Evolutionary conservation across 1,284 basidiomycete species (phyloP), one percentile per base, ranked within the genome.

Genomic region (Papiliotrema laurentii): DNA sequence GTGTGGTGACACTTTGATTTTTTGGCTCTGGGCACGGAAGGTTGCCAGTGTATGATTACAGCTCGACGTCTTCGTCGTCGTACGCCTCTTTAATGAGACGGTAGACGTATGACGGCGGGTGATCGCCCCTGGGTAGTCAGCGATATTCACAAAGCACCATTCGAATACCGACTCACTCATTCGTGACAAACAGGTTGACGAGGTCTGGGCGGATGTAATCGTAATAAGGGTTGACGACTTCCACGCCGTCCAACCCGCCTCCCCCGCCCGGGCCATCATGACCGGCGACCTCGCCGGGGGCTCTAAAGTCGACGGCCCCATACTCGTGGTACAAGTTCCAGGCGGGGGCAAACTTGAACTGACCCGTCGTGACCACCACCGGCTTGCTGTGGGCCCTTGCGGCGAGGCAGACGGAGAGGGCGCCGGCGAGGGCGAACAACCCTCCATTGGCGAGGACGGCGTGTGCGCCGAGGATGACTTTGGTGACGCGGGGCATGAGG

Each of bases 401-500:
- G 22, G 93, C 92, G 31, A 88, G 83, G 2, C 87, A 87, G 1
- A 86, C 86, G 24, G 93, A 79, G 13, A 92, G 79, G 0, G 89
- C 85, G 14, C 94, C 94, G 0, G 87, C 82, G 40, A 87, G 81
- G 2, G 89, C 86, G 63, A 96, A 91, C 78, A 97, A 84, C 2
- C 93, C 93, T 19, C 94, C 94, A 68, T 97, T 96, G 27, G 94
- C 93, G 37, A 96, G 83, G 57, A 98, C 87, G 9, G 87, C 84
- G 70, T 97, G 94, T 7, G 92, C 88, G 41, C 90, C 90, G 43
- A 97, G 80, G 54, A 97, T 84, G 56, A 97, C 86, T 76, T 98
- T 98, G 75, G 92, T 96, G 46, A 97, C 89, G 54, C 94, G 84
- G 3, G 94, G 94, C 85, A 98, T 90, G 58, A 98, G 81, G 13